Base-by-base conservation (phyloP, 164 flowering plant species). In the Malania oleifera region DNA sequence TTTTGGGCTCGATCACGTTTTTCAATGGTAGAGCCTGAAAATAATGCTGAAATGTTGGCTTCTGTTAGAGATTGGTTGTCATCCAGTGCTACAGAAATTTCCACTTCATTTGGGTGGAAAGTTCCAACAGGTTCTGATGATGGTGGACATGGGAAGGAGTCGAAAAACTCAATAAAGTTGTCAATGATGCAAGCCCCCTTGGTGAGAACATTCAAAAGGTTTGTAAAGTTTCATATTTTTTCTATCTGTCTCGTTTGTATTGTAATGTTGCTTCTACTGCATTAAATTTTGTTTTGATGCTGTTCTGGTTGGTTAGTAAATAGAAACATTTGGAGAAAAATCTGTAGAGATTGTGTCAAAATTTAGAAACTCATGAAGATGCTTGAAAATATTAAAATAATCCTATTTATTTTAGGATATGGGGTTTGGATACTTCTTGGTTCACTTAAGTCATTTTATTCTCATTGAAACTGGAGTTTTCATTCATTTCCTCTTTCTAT, bases 1-100 rank as follows among this genome's bases (percentile, higher is more conserved):
- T 68, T 87, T 55, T 92, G 98, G 98, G 80, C 96, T 41, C 69
- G 89, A 52, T 85, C 98, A 67, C 93, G 80, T 29, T 75, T 92
- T 64, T 67, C 85, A 27, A 41, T 87, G 75, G 78, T 89, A 31
- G 96, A 89, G 72, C 77, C 85, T 63, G 89, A 74, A 47, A 70
- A 35, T 35, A 67, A 59, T 74, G 52, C 66, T 14, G 91, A 82
- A 60, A 63, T 76, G 79, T 50, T 56, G 11, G 65, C 78, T 69
- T 64, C 87, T 29, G 66, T 80, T 26, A 72, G 68, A 67, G 67
- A 70, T 64, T 92, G 95, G 95, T 67, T 87, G 51, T 68, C 75
- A 56, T 76, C 79, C 35, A 64, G 60, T 68, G 86, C 84, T 57
- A 56, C 71, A 62, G 79, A 79, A 56, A 68, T 84, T 38, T 74